Percentiles rank a stretch among this genome's conserved stretches.
These are phyloP conservation scores for Alternaria arbusti DNA, from an alignment of 2,329 filamentous ascomycete genomes.

Conservation along the genomic window DNA sequence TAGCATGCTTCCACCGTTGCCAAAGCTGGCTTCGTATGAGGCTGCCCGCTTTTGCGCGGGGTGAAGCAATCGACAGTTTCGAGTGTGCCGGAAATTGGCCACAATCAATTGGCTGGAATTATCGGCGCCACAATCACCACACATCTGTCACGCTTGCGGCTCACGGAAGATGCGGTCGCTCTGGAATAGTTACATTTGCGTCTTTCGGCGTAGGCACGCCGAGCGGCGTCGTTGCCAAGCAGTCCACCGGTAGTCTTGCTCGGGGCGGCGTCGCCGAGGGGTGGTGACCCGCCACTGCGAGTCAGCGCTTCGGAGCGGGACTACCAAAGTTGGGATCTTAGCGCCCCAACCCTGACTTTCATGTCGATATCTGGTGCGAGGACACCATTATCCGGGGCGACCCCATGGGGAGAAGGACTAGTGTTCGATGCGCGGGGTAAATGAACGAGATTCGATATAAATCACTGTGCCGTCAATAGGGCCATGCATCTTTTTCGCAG, in stretches of 20 bases:
- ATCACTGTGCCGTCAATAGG: not conserved
- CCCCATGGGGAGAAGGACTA: not conserved
- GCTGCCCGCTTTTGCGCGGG: not conserved
- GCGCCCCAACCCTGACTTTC: not conserved
- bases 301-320: not conserved
- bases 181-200: not conserved
- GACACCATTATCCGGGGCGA: not conserved
- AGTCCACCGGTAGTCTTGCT: not conserved
- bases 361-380: not conserved
- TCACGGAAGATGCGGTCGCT: not conserved
- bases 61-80: not conserved
- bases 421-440: not conserved
- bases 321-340: not conserved
- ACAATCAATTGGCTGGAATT: not conserved
- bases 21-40: not conserved
- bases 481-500: not conserved
- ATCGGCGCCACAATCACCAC: not conserved
- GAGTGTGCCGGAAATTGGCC: not conserved
- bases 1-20: not conserved
- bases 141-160: not conserved
- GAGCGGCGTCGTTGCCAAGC: not conserved
- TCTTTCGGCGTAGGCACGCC: not conserved
- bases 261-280: not conserved
- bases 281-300: not conserved
- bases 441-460: not conserved